Evolutionary conservation across 306 rosid genomes (phyloP), one percentile per base, ranked within the genome.

Genomic region (Malus asiatica): DNA sequence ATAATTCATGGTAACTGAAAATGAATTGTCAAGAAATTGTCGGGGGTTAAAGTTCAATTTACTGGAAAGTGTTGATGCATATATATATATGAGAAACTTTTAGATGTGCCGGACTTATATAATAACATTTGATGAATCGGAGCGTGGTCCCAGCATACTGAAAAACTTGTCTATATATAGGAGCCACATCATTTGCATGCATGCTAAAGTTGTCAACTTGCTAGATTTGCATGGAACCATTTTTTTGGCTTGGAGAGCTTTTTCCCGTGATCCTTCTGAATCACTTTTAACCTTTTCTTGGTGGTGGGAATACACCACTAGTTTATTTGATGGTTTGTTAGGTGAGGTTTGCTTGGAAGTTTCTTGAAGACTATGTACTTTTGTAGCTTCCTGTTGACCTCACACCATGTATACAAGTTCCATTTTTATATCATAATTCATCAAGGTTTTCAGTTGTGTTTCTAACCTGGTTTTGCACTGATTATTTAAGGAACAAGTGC

Each of bases 21-120:
- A 42, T 58, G 76, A 57, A n/a, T 72, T 72, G 53, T 71, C 75
- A 71, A n/a, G 23, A 23, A 57, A 20, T 57, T 57, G 62, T 57
- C 3, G 11, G 18, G 30, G 33, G 19, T 23, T 25, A 11, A 57
- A 9, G n/a, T 48, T 48, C 6, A 18, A 55, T 8, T 7, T 40
- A 8, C 27, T 20, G 61, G 27, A 57, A 19, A 57, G 11, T 19
- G 27, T n/a, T 57, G 3, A 19, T n/a, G 20, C 44, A 8, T 40
- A 40, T 0, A 33, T 33, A 5, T 33, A 33, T 1, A 33, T 33
- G 6, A 32, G 35, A 32, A 32, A 33, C 6, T 33, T 33, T 5
- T 4, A 33, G 5, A 0, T 33, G 35, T 33, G 38, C 8, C 38
- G 8, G 2, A 33, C 38, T 33, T 33, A 6, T 33, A 33, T 33